phyloP scores from a whole-genome alignment of 306 rosid genomes.

The Styphnolobium japonicum region DNA sequence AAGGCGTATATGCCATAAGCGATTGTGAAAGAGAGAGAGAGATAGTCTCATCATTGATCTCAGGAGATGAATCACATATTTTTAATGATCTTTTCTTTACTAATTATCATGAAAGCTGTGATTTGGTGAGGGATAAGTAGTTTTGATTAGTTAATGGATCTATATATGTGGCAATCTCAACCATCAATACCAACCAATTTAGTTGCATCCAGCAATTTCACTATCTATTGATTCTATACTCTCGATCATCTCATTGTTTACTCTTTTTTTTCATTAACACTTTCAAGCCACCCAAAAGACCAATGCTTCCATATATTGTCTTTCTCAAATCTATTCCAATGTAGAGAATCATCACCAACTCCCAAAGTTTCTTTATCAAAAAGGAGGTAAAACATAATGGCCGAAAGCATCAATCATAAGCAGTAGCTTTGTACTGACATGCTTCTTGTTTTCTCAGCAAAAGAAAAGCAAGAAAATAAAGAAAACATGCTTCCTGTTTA shows the following conservation, averaged over 20 bases:
- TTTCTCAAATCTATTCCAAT: conserved; percentile 5
- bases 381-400: background rate
- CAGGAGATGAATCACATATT: background rate
- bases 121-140: background rate
- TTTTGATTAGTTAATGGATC: background rate
- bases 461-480: background rate
- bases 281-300: background rate
- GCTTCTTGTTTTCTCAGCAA: conserved; percentile 17
- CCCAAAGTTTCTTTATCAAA: background rate
- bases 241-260: background rate
- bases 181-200: background rate
- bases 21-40: background rate
- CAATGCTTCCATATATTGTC: background rate
- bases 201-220: conserved; percentile 23
- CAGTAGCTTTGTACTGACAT: conserved; percentile 10
- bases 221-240: background rate
- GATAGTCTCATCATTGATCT: conserved; percentile 8
- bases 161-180: background rate
- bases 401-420: conserved; percentile 21
- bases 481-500: background rate
- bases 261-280: background rate
- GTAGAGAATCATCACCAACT: background rate
- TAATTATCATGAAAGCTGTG: background rate
- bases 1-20: background rate
- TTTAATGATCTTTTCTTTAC: background rate